Evolutionary conservation across 1,139 yeast genomes (phyloP), one percentile per base, ranked within the genome.

Genomic region (Schizosaccharomyces versatilis): DNA sequence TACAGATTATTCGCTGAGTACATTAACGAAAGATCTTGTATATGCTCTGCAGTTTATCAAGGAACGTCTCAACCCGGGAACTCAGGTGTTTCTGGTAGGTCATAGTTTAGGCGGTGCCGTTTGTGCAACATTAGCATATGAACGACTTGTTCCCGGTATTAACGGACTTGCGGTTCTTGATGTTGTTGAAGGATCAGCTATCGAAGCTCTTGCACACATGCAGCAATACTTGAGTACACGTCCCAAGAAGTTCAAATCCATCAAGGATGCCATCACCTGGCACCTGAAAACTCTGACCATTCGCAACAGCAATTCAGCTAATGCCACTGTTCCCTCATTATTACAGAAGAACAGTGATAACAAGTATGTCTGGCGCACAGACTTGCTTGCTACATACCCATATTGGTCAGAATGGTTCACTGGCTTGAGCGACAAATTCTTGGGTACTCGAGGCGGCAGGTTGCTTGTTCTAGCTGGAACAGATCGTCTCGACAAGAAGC

Each of bases 61-160:
- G 12, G 38, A 12, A 15, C 44, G 14, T 47, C 41, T 40, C 14
- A 9, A 51, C 41, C 19, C 49, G 59, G 1, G 55, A 24, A 24
- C 61, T 8, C 68, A 76, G 3, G 44, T 77, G 3, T 64, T 83
- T 54, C 68, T 86, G 1, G 72, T 88, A 7, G 98, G 98, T 0
- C 99, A 90, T 40, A 56, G 59, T 8, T 70, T 93, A 32, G 99
- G 98, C 1, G 98, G 97, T 0, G 74, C 96, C 0, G 79, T 90
- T 2, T 71, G 85, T 48, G 75, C 95, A 0, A 73, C 74, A 52
- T 69, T 73, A 0, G 65, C 72, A 2, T 3, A 57, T 76, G 48
- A 62, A 61, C 54, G 59, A 52, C 36, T 54, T 60, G 15, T 44
- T 24, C 62, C 59, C 65, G 41, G 7, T 58, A 62, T 56, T 60